Evolutionary conservation across 2,329 filamentous ascomycete species (phyloP).

Genomic region (Pezicula radicicola): DNA sequence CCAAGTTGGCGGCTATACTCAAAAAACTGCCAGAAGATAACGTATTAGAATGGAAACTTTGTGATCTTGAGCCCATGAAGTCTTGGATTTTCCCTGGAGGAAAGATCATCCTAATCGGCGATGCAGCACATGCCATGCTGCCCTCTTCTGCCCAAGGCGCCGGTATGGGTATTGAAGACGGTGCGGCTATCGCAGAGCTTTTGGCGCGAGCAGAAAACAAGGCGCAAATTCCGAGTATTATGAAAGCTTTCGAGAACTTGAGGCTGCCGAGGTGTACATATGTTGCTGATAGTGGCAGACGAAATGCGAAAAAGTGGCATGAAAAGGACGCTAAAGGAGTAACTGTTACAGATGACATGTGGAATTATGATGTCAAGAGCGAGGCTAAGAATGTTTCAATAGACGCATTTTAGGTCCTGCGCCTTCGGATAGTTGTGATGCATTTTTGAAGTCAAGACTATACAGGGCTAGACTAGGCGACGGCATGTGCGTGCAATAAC

Average conservation of each 20-base stretch:
- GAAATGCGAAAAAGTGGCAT: conserved; percentile 6
- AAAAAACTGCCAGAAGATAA: background rate
- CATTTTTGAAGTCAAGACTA: too few species aligned
- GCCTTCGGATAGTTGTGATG: too few species aligned
- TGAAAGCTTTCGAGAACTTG: conserved; percentile 1
- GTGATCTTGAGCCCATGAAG: conserved; percentile 2
- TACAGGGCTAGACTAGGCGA: too few species aligned
- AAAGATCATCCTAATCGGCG: background rate
- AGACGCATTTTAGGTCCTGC: too few species aligned
- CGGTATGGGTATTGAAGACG: conserved; percentile 3
- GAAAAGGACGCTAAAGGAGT: background rate
- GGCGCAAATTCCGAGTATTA: background rate
- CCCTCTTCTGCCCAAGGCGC: conserved; percentile 1
- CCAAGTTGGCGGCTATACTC: background rate
- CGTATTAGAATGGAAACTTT: conserved; percentile 4
- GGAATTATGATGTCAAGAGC: conserved; percentile 4
- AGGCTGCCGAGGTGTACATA: conserved; percentile 1
- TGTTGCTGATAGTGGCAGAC: conserved; percentile 1
- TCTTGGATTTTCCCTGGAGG: conserved; percentile 1
- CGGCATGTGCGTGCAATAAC: too few species aligned
- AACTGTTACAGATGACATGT: background rate
- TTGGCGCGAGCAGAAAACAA: background rate
- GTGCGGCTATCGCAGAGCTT: conserved; percentile 1
- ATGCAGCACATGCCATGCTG: too few species aligned
- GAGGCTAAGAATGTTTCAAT: too few species aligned